phyloP scores from a whole-genome alignment of 192 early-diverging fungal species.

The Thoreauomyces humboldtii region DNA sequence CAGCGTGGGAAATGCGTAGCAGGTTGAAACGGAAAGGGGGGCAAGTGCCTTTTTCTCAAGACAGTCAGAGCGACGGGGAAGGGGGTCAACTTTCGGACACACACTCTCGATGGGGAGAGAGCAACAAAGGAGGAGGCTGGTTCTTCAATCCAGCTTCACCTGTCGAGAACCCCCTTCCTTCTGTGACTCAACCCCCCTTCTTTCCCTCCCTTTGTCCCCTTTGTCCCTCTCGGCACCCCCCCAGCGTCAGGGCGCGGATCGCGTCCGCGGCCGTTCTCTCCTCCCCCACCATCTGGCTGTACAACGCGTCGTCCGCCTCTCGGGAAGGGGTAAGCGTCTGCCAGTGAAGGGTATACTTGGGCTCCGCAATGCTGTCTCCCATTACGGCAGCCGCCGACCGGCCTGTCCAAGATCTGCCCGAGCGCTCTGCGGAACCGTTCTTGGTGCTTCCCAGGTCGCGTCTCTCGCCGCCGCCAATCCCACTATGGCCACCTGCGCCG shows the following conservation, averaged over 20 bases:
- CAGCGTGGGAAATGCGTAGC: no score
- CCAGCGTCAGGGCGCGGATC: slow-evolving; percentile 3
- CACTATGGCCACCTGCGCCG: not conserved
- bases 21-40: no score
- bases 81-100: no score
- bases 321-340: not conserved
- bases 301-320: not conserved
- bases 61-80: no score
- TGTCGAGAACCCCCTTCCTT: no score
- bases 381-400: not conserved
- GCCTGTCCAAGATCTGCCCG: not conserved
- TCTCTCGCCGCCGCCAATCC: not conserved
- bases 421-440: not conserved
- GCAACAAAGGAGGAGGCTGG: no score
- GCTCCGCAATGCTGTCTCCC: not conserved
- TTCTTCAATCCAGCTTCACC: no score
- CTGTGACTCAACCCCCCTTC: no score
- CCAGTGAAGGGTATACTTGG: not conserved
- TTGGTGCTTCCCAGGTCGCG: not conserved
- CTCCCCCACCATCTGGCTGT: slow-evolving; percentile 2
- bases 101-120: no score
- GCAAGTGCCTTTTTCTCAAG: no score
- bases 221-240: no score
- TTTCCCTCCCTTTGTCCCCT: no score
- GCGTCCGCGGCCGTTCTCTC: slow-evolving; percentile 10